Percentiles rank a stretch among this genome's conserved stretches.
Conservation (phyloP, 73 alveolate species). For the Blepharisma stoltei region DNA sequence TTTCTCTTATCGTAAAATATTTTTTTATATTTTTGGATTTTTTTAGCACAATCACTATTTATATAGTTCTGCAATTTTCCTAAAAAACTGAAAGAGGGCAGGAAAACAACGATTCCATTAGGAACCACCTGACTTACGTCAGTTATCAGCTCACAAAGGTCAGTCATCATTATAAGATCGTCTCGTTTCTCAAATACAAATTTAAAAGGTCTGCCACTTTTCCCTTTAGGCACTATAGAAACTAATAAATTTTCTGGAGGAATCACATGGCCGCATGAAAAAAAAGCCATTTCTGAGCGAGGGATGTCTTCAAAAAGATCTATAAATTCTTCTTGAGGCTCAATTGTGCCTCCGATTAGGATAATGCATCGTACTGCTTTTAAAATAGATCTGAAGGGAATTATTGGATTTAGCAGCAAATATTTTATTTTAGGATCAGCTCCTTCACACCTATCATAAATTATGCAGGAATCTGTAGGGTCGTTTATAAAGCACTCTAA, state of each 20-base stretch:
- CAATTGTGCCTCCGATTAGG: conserved; percentile 87
- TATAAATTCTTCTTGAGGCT: conserved; percentile 87
- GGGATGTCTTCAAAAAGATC: conserved; percentile 49
- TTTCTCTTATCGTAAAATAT: conserved; percentile 59
- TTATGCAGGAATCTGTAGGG: too few relatives aligned
- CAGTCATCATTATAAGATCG: conserved; percentile 38
- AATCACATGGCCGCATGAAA: conserved; percentile 78
- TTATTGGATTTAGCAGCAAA: too few relatives aligned
- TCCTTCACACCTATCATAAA: too few relatives aligned
- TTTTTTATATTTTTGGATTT: conserved; percentile 35
- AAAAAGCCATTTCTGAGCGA: conserved; percentile 43
- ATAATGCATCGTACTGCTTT: conserved; percentile 30
- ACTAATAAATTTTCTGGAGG: conserved; percentile 68
- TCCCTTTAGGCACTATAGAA: conserved; percentile 42
- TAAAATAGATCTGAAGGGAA: too few relatives aligned
- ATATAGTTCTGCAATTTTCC: conserved; percentile 52
- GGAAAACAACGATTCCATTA: conserved; percentile 80
- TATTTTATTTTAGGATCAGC: too few relatives aligned
- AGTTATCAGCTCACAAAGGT: conserved; percentile 45
- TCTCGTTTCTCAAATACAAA: conserved; percentile 56
- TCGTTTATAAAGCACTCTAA: too few relatives aligned
- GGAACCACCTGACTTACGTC: conserved; percentile 45
- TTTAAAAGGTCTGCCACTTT: conserved; percentile 40
- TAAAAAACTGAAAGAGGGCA: conserved; percentile 68
- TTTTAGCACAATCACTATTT: conserved; percentile 23